Percentiles rank a stretch among this genome's conserved stretches.
Conservation (phyloP, 495 filamentous ascomycete species). For the Tuber melanosporum region DNA sequence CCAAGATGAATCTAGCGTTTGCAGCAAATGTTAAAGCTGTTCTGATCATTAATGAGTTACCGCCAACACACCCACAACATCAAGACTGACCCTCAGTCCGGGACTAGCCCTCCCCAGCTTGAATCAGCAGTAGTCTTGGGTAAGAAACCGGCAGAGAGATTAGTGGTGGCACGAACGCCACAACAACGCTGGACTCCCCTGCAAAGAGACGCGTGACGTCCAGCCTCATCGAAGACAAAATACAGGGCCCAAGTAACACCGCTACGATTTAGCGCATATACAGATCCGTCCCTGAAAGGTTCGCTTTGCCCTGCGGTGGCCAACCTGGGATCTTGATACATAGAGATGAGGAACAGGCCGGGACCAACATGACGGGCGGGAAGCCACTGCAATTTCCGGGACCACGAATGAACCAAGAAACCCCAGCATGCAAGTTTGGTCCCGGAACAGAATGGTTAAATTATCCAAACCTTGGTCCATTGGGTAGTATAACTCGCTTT, state of each 20-base stretch:
- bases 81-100: constrained; percentile 5
- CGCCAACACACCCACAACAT: constrained; percentile 39
- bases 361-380: constrained; percentile 53
- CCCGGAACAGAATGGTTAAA: not conserved
- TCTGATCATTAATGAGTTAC: constrained; percentile 31
- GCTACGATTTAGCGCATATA: constrained; percentile 55
- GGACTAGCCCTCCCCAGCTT: constrained; percentile 9
- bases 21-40: constrained; percentile 48
- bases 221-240: constrained; percentile 52
- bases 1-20: constrained; percentile 54
- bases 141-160: not conserved
- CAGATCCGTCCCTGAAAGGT: constrained; percentile 48
- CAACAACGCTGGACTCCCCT: constrained; percentile 31
- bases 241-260: constrained; percentile 52
- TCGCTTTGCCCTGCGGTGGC: not conserved
- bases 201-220: constrained; percentile 47
- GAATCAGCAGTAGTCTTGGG: constrained; percentile 7
- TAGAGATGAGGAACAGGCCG: constrained; percentile 31
- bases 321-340: not conserved
- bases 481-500: constrained; percentile 54
- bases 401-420: constrained; percentile 49
- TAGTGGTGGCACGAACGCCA: not conserved
- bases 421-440: constrained; percentile 44
- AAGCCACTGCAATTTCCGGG: constrained; percentile 51
- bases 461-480: not conserved